Evolutionary conservation across 176 grass and related monocot genomes (phyloP), one percentile per base, ranked within the genome.

Genomic region (Elaeis guineensis): DNA sequence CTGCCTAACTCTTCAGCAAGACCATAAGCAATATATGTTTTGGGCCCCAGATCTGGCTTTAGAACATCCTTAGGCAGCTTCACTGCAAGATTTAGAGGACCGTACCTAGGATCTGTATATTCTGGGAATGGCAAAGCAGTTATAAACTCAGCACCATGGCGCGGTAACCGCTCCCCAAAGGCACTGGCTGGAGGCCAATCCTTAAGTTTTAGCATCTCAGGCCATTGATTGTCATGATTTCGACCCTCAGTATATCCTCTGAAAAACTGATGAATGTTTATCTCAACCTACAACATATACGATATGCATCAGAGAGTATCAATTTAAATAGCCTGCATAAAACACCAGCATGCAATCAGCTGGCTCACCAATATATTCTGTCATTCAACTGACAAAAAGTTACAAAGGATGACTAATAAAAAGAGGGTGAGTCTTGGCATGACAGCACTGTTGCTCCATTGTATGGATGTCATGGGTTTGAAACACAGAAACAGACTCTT

Each of bases 11-110:
- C 90, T 67, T 85, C 65, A 51, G 32, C 17, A 65, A 89, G 62
- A 32, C 90, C 90, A 86, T 89, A 95, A 24, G 85, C 85, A 64
- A 89, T 83, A 57, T 95, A 97, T 49, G 87, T 80, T 77, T 95
- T 95, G 59, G 90, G 85, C 19, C 85, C 85, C 14, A 89, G 65
- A 57, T 95, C 90, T 55, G 85, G 85, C 54, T 89, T 89, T 58
- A 77, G 30, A 48, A 72, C 73, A 72, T 69, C 73, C 55, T 21
- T 16, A 55, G 90, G 85, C 61, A 95, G 85, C 70, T 71, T 77
- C 7, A 66, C 72, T 16, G 77, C 72, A 57, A 96, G 91, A 86
- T 96, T 96, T 63, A 90, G 78, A 3, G 78, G 80, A 26, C 86
- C 91, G 72, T 71, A 72, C 30, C 53, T 73, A 71, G 85, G 91